Percentiles rank a stretch among this genome's conserved stretches.
phyloP scores from a whole-genome alignment of 768 basidiomycete species.

The Auricularia sp. region DNA sequence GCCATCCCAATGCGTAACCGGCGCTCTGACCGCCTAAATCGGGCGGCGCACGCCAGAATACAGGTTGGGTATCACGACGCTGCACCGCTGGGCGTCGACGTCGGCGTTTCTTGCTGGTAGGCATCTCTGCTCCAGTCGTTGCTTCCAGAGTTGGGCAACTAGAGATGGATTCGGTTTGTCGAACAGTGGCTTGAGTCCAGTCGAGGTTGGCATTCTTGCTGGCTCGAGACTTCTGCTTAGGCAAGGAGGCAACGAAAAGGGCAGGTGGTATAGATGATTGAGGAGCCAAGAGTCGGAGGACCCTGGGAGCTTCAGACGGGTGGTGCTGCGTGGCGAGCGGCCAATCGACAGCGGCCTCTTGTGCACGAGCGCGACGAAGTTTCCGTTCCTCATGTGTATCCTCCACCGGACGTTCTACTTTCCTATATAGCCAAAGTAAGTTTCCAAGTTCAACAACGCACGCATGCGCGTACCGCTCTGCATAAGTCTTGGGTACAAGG shows the following conservation, averaged over 20 bases:
- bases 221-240: not conserved
- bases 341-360: too few species aligned
- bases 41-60: not conserved
- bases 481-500: too few species aligned
- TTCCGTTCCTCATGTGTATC: too few species aligned
- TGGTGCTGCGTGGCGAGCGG: too few species aligned
- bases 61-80: not conserved
- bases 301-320: too few species aligned
- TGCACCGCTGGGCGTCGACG: not conserved
- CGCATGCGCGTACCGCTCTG: too few species aligned
- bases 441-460: too few species aligned
- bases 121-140: not conserved
- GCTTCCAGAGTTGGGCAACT: not conserved
- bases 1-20: not conserved
- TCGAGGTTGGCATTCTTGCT: not conserved
- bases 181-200: not conserved
- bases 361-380: too few species aligned
- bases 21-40: not conserved
- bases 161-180: not conserved
- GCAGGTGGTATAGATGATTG: not conserved
- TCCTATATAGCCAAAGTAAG: too few species aligned
- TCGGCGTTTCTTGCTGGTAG: not conserved
- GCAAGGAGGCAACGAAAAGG: not conserved
- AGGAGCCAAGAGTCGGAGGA: too few species aligned
- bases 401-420: too few species aligned